Conservation (phyloP, 306 rosid genomes). For the Gleditsia sinensis region DNA sequence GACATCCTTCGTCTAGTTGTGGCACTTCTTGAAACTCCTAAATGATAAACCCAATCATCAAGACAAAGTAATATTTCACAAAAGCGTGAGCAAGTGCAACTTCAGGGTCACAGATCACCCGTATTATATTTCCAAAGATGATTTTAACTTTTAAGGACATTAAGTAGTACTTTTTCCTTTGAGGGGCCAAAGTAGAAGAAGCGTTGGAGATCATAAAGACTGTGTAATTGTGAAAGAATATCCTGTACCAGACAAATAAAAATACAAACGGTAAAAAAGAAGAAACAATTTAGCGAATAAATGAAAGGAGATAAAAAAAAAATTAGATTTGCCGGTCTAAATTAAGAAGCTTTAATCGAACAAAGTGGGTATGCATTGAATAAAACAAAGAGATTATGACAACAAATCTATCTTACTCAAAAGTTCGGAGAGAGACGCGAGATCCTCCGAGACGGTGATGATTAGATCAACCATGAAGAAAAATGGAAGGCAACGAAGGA, state of each 20-base stretch:
- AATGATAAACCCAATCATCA: conserved; percentile 47
- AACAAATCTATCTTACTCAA: background rate
- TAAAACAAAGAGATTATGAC: conserved; percentile 8
- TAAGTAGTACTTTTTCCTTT: conserved; percentile 19
- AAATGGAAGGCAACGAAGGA: conserved; percentile 12
- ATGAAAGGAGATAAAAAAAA: background rate
- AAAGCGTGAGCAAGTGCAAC: conserved; percentile 27
- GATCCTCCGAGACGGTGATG: background rate
- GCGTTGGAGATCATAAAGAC: conserved; percentile 1
- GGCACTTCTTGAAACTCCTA: conserved; percentile 43
- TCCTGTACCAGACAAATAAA: background rate
- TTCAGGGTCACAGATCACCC: conserved; percentile 24
- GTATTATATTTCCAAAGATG: conserved; percentile 24
- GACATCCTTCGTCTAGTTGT: conserved; percentile 41
- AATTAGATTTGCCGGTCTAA: conserved; percentile 40
- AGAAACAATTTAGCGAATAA: background rate
- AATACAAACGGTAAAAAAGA: background rate
- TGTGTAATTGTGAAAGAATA: conserved; percentile 19
- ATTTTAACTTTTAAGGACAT: conserved; percentile 28
- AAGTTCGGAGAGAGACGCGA: conserved; percentile 3
- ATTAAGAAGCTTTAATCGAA: conserved; percentile 14
- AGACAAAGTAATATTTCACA: conserved; percentile 24
- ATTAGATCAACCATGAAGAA: conserved; percentile 26
- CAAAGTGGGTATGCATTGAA: background rate
- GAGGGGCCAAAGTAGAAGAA: conserved; percentile 27